A percentile compares a stretch with the other conserved stretches of the same genome.
Evolutionary conservation across 208 protist genomes (phyloP).

Genomic region (Trypanosoma platydactyli): DNA sequence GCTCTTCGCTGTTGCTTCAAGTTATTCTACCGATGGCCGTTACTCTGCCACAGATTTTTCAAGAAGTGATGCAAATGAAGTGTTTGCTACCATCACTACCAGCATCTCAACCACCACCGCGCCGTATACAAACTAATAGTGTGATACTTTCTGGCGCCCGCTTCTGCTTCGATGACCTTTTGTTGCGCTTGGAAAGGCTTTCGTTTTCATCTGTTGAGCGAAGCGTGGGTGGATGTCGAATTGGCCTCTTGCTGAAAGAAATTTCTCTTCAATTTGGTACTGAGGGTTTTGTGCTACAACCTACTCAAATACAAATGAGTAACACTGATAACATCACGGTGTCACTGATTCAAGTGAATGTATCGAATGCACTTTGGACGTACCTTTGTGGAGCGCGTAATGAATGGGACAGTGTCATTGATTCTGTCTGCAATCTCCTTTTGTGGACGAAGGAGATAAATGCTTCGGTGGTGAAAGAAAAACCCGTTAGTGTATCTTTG

Average conservation of each 20-base stretch:
- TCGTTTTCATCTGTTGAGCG: slow-evolving; percentile 20
- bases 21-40: slow-evolving; percentile 14
- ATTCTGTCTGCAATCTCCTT: background rate
- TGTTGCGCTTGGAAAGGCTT: slow-evolving; percentile 22
- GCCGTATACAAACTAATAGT: slow-evolving; percentile 18
- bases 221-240: background rate
- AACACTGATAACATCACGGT: slow-evolving; percentile 12
- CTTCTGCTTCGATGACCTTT: slow-evolving; percentile 31
- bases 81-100: background rate
- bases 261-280: slow-evolving; percentile 26
- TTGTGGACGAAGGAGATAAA: background rate
- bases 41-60: slow-evolving; percentile 5
- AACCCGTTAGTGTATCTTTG: background rate
- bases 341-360: slow-evolving; percentile 15
- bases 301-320: slow-evolving; percentile 28
- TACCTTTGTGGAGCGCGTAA: slow-evolving; percentile 7
- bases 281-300: slow-evolving; percentile 20
- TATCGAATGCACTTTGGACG: slow-evolving; percentile 18
- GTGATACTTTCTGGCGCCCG: slow-evolving; percentile 25
- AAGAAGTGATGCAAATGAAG: background rate
- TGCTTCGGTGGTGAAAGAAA: background rate
- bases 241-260: slow-evolving; percentile 32
- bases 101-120: background rate
- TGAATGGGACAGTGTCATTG: slow-evolving; percentile 5
- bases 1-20: slow-evolving; percentile 12